Percentiles rank a stretch among this genome's conserved stretches.
Evolutionary conservation across 1,284 basidiomycete species (phyloP).

Genomic region (Cryptococcus floricola): DNA sequence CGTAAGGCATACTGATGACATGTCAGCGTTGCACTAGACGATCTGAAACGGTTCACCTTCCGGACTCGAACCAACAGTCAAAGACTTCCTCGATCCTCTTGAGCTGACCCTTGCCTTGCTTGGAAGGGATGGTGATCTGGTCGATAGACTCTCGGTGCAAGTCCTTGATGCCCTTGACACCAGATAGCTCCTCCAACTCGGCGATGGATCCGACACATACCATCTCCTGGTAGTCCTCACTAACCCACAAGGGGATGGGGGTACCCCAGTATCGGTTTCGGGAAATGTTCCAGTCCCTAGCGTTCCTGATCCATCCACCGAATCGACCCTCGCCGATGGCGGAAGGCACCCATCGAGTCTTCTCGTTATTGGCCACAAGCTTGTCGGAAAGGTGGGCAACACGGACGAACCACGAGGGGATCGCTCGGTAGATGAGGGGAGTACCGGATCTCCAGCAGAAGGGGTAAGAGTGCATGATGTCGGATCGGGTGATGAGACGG

Average conservation of each 20-base stretch:
- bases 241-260: constrained; percentile 94
- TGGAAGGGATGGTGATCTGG: constrained; percentile 91
- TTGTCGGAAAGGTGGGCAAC: constrained; percentile 80
- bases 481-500: constrained; percentile 81
- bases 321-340: constrained; percentile 88
- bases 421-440: constrained; percentile 92
- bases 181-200: constrained; percentile 83
- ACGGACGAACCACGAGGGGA: constrained; percentile 94
- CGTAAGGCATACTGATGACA: constrained; percentile 91
- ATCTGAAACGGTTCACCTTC: constrained; percentile 61
- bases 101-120: constrained; percentile 82
- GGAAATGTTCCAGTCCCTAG: constrained; percentile 99
- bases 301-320: constrained; percentile 95
- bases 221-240: constrained; percentile 90
- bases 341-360: constrained; percentile 93
- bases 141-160: constrained; percentile 94
- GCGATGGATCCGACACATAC: constrained; percentile 83
- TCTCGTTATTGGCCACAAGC: constrained; percentile 84
- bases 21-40: constrained; percentile 3
- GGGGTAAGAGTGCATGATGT: constrained; percentile 87
- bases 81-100: constrained; percentile 95
- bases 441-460: constrained; percentile 99
- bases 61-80: constrained; percentile 99
- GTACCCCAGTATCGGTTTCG: constrained; percentile 99
- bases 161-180: constrained; percentile 81